Evolutionary conservation across 352 stramenopile genomes (phyloP).

Genomic region (Nothophytophthora sp.): DNA sequence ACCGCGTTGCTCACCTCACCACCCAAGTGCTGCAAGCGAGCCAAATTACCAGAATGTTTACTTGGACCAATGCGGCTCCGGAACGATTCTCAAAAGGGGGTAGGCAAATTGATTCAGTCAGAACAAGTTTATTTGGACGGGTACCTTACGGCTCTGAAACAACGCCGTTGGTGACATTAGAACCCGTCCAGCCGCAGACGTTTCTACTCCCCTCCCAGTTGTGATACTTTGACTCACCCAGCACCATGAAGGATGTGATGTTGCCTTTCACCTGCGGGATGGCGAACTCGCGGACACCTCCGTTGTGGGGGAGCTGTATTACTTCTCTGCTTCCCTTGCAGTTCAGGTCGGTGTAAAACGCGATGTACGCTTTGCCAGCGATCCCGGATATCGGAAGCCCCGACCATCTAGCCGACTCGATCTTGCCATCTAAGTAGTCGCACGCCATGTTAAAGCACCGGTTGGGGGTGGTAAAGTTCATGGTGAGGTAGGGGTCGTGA

Average conservation of each 20-base stretch:
- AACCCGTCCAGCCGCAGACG: constrained; percentile 15
- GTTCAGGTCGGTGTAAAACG: constrained; percentile 18
- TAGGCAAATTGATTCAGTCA: no score
- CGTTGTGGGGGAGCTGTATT: constrained; percentile 2
- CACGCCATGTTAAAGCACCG: constrained; percentile 22
- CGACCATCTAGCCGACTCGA: constrained; percentile 6
- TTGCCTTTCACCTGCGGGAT: constrained; percentile 4
- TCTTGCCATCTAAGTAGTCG: constrained; percentile 10
- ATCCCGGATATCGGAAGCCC: constrained; percentile 6
- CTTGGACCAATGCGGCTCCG: no score
- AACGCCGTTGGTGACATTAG: not conserved
- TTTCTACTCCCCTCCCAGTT: constrained; percentile 2
- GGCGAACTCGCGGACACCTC: constrained; percentile 8
- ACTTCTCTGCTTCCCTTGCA: constrained; percentile 6
- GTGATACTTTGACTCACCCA: not conserved
- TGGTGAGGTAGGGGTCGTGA: no score
- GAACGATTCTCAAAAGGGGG: no score
- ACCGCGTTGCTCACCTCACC: no score
- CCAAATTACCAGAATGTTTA: no score
- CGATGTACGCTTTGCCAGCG: constrained; percentile 16
- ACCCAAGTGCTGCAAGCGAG: no score
- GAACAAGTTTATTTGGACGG: no score
- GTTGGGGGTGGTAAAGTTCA: no score
- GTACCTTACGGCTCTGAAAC: constrained; percentile 10
- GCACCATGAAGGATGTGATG: constrained; percentile 16